Conservation (phyloP, 116 monocot species). For the Posidonia oceanica region DNA sequence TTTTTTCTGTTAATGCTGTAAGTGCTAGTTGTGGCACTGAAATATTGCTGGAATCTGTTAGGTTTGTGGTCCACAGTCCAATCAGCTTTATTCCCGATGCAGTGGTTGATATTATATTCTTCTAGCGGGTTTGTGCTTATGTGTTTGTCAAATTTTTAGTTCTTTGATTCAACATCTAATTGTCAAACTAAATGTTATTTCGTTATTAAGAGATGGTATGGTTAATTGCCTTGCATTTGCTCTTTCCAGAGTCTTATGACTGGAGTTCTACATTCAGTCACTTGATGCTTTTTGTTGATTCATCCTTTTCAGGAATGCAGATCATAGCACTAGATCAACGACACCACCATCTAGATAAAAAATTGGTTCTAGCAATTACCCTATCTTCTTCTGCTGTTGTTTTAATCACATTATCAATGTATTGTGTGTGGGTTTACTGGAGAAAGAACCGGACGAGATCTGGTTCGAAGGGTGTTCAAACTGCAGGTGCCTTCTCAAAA, state of each 20-base stretch:
- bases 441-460: slow-evolving; percentile 23
- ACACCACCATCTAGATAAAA: slow-evolving; percentile 36
- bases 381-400: slow-evolving; percentile 28
- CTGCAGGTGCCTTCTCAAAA: not conserved
- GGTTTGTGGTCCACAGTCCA: not conserved
- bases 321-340: not conserved
- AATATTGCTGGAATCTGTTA: too few species aligned
- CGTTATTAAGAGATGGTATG: too few species aligned
- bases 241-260: too few species aligned
- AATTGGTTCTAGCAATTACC: slow-evolving; percentile 33
- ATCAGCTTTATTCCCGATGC: not conserved
- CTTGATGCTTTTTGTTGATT: not conserved
- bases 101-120: too few species aligned
- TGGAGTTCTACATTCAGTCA: too few species aligned
- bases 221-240: too few species aligned
- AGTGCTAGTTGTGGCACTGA: too few species aligned
- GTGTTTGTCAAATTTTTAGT: not conserved
- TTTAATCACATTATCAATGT: slow-evolving; percentile 22
- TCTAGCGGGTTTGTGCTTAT: not conserved
- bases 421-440: slow-evolving; percentile 37
- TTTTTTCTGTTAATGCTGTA: too few species aligned
- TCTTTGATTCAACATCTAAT: too few species aligned
- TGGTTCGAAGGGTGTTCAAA: slow-evolving; percentile 22
- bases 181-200: too few species aligned
- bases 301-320: slow-evolving; percentile 7